A percentile compares a stretch with the other conserved stretches of the same genome.
Evolutionary conservation across 192 early-diverging fungal genomes (phyloP).

Genomic region (Rhizophagus sp.): DNA sequence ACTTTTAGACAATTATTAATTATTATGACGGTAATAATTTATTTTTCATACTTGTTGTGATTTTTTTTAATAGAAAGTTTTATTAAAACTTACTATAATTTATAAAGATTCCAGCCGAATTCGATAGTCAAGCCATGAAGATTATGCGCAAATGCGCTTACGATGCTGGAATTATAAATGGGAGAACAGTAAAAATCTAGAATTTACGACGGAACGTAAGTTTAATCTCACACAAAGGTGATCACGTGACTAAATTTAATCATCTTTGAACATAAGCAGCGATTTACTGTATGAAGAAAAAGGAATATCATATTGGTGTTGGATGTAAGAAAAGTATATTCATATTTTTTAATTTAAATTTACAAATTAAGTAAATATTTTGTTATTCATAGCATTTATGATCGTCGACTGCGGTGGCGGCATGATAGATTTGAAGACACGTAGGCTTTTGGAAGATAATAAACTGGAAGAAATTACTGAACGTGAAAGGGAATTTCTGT

Average conservation of each 20-base stretch:
- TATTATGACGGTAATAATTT: constrained; percentile 1
- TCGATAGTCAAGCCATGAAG: constrained; percentile 37
- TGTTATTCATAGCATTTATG: constrained; percentile 43
- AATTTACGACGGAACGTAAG: constrained; percentile 9
- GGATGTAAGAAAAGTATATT: background rate
- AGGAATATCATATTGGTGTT: background rate
- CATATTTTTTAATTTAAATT: background rate
- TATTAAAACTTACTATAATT: background rate
- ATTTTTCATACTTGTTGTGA: too few relatives aligned
- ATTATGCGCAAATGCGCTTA: constrained; percentile 56
- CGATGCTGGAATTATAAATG: constrained; percentile 47
- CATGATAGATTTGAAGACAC: constrained; percentile 54
- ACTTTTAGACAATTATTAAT: background rate
- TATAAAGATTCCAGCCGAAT: constrained; percentile 36
- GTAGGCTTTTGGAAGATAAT: background rate
- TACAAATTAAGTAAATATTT: background rate
- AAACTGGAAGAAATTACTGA: constrained; percentile 10
- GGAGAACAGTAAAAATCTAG: background rate
- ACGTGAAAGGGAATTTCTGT: constrained; percentile 2
- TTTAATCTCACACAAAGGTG: background rate
- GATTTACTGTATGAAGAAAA: background rate
- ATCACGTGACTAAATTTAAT: too few relatives aligned
- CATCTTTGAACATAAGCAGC: background rate
- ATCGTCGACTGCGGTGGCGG: constrained; percentile 61
- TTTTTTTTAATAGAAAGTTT: background rate